Base-by-base conservation (phyloP, 2,329 filamentous ascomycete genomes). In the Didymella sp. region DNA sequence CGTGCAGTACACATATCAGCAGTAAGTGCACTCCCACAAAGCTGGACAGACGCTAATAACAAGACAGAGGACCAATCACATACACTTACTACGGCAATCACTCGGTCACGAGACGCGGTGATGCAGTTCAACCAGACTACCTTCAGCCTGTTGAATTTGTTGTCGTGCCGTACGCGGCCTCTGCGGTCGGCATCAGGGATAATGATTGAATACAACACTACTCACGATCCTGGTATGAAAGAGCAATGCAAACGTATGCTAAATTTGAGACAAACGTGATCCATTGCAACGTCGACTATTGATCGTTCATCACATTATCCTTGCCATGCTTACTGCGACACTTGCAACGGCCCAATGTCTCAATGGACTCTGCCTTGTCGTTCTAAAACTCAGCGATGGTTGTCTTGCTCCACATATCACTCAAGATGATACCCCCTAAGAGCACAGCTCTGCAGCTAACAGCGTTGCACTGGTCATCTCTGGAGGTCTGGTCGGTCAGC, bases 21-120 rank as follows among this genome's bases (percentile, higher is more conserved):
- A 63, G 66, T 66, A 48, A 58, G 59, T 57, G 30, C 19, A 22
- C 42, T 37, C 9, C 35, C 4, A 11, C 22, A 24, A 12, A 17
- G n/a, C 21, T 27, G 4, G 19, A 22, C 19, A 24, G 4, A 6
- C 2, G 6, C 28, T 51, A 13, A 51, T n/a, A 13, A 7, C 2
- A 6, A 4, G 9, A 4, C 28, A 63, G 62, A 22, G 56, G 58
- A 25, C 53, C 45, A 4, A 42, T 58, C n/a, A 56, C 35, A 6
- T 65, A 65, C 17, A 62, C 62, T 6, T 64, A 64, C 31, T 54
- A 58, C 0, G 60, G 58, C 17, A 59, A 59, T 25, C 43, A 59
- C 31, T 37, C 54, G 3, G 57, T 64, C 19, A 41, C 42, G 22
- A 17, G 28, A 7, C 30, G 31, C n/a, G 40, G 22, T 15, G 22